Evolutionary conservation across 352 stramenopile genomes (phyloP), one percentile per base, ranked within the genome.

Genomic region (Phytopythium sindhum): DNA sequence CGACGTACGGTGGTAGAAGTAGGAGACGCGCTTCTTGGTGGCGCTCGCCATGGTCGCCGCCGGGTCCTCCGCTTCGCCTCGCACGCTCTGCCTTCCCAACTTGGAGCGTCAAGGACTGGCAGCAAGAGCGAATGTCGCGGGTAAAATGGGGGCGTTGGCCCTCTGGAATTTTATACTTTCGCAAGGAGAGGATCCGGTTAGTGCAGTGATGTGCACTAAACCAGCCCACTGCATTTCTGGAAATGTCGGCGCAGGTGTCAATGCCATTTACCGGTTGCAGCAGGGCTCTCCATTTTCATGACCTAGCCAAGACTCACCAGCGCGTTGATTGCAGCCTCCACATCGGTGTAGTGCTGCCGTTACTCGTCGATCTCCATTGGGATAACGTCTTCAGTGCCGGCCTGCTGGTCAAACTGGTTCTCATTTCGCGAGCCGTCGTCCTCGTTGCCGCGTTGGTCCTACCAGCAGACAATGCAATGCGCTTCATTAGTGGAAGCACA

Each of bases 1-100:
- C 12, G 1, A 50, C 84, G 61, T 78, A 95, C 84, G 82, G 63
- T 95, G 86, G 69, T 93, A 95, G 73, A 95, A 95, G 72, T 95
- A 93, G 37, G 84, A 92, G 57, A 95, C 84, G 67, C 83, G 85
- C 74, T 83, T 84, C 76, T 91, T 91, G 39, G 72, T 80, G 50
- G 71, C 72, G 69, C 73, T 87, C 39, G 69, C 69, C 72, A 80
- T 79, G 47, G 35, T 42, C 14, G 21, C 4, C 57, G 39, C 37
- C 42, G 42, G n/a, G 14, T 23, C 6, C 6, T 19, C 12, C 42
- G 42, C 21, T 26, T 24, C 42, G 42, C 42, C 9, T 23, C 21
- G 42, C 21, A 10, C 42, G 19, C n/a, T 12, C 26, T 50, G 15
- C 42, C 26, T 50, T 23, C 42, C 42, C 42, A 15, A 28, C 19